phyloP scores from a whole-genome alignment of 2,329 filamentous ascomycete genomes.

The Colletotrichum eleusines region DNA sequence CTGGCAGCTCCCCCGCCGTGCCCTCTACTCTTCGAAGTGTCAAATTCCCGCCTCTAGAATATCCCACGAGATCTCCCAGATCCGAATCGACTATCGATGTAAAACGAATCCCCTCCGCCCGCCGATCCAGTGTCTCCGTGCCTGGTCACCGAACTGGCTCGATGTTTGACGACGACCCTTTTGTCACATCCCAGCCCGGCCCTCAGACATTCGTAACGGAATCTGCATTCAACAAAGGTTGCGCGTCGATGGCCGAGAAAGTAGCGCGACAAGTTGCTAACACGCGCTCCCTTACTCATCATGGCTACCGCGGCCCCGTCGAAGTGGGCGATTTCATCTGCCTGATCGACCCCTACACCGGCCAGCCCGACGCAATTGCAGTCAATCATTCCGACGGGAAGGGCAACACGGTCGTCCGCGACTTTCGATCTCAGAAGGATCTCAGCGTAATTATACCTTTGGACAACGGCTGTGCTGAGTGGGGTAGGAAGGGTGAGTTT shows the following conservation, averaged over 20 bases:
- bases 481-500: conserved; percentile 30
- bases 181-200: background rate
- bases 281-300: background rate
- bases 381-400: background rate
- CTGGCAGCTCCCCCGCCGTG: background rate
- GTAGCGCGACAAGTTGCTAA: conserved; percentile 5
- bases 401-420: background rate
- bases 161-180: background rate
- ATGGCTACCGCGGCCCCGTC: conserved; percentile 16
- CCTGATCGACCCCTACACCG: conserved; percentile 18
- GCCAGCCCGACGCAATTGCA: conserved; percentile 18
- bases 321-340: conserved; percentile 24
- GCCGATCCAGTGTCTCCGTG: background rate
- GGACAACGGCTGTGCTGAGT: background rate
- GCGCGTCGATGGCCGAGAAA: background rate
- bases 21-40: conserved; percentile 14
- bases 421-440: background rate
- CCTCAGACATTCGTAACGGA: background rate
- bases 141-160: background rate
- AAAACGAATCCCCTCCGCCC: background rate
- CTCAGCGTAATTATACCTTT: background rate
- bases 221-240: no score
- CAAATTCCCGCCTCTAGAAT: background rate
- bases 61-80: background rate
- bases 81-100: conserved; percentile 2